These are phyloP conservation scores for Claviceps purpurea DNA, from an alignment of 2,329 filamentous ascomycete species.

Conservation along the genomic window DNA sequence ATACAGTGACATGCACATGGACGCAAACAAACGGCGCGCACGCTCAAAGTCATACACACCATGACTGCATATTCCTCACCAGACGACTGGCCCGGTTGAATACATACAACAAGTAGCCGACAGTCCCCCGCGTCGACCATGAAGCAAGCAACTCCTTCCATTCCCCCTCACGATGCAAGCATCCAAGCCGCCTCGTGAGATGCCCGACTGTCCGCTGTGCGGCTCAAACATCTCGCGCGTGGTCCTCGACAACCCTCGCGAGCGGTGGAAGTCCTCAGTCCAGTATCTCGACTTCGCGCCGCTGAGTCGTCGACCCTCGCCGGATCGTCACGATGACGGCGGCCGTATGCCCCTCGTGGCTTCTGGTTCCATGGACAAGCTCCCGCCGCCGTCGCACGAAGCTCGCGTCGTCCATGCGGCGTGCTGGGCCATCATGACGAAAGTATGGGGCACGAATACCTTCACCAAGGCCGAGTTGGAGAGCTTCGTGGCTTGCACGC, in stretches of 20 bases:
- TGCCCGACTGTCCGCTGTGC: constrained; percentile 4
- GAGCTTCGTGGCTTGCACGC: constrained; percentile 6
- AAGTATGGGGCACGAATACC: constrained; percentile 1
- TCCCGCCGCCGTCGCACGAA: background rate
- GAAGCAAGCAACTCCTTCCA: no score
- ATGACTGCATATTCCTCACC: no score
- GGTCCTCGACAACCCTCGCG: background rate
- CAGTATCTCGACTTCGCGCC: constrained; percentile 4
- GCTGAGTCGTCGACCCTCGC: background rate
- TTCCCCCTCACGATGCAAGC: background rate
- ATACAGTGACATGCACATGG: no score
- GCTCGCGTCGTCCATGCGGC: constrained; percentile 5
- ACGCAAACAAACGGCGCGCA: no score
- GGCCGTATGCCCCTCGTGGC: constrained; percentile 2
- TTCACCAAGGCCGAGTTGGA: constrained; percentile 6
- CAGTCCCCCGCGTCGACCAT: no score
- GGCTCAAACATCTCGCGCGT: constrained; percentile 4
- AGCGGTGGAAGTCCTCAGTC: constrained; percentile 5
- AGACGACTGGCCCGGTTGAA: no score
- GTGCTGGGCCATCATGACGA: constrained; percentile 5
- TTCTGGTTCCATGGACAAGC: background rate
- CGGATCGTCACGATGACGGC: background rate
- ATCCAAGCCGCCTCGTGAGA: background rate
- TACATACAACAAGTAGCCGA: no score
- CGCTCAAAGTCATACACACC: no score